Evolutionary conservation across 331 rosid genomes (phyloP), one percentile per base, ranked within the genome.

Genomic region (Arachis monticola): DNA sequence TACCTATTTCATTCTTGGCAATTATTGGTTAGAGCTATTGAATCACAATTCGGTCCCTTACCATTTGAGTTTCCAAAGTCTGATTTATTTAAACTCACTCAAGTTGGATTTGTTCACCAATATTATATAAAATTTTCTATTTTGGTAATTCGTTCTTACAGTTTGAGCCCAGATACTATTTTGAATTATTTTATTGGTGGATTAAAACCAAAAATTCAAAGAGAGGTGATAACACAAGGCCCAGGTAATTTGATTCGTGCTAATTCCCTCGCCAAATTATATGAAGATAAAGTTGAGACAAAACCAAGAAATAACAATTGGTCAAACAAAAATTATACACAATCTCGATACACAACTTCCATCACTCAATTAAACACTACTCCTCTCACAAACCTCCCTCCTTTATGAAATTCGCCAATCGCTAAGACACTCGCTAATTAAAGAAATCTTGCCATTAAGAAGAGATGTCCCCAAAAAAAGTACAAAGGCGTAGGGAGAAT

Each of bases 161-260:
- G 27, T 22, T 22, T 22, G 27, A 22, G 27, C 27, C 27, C 27
- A 22, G 27, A 5, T 10, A 48, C 1, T 30, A 22, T 27, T 67
- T 67, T 6, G 27, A 22, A 22, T 22, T 22, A 0, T 22, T 22
- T 22, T 22, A 22, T 22, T 22, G 27, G 27, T 22, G 2, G 72
- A 0, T 5, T 67, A 3, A 4, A 30, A 6, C 3, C 0, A 0
- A 12, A 11, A 2, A 11, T 48, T 41, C 0, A 3, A 0, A 7
- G 3, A 0, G 32, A 63, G 17, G 51, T 40, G 0, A 5, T 41
- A 1, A 51, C 31, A 6, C 51, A 41, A 48, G 10, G 8, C 6
- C 32, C 68, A 1, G 0, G 7, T 1, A 11, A 2, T 7, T 1
- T 11, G 8, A 0, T 62, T 2, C 1, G 48, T 1, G 67, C 9